Conservation (phyloP, 164 flowering plant species). For the Macadamia tetraphylla region DNA sequence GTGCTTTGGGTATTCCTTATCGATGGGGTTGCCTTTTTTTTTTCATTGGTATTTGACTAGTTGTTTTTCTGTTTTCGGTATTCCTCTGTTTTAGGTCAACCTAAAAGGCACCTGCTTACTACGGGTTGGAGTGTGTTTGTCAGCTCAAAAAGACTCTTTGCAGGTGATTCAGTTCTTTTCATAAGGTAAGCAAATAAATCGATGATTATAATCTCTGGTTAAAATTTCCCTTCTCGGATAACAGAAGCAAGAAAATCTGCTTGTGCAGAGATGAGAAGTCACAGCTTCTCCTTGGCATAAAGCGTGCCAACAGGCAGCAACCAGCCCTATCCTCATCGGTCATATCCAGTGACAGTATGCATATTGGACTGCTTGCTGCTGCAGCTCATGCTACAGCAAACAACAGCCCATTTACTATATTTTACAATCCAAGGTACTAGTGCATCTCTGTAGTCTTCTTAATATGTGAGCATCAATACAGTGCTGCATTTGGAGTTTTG, state of each 20-base stretch:
- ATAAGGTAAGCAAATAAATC: slow-evolving; percentile 48
- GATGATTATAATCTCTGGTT: not conserved
- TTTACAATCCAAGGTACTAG: slow-evolving; percentile 87
- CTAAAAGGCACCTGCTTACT: slow-evolving; percentile 87
- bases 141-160: slow-evolving; percentile 82
- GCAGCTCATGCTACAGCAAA: slow-evolving; percentile 98
- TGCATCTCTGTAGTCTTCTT: not conserved
- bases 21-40: not conserved
- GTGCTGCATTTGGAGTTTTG: no score
- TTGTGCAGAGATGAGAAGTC: slow-evolving; percentile 80
- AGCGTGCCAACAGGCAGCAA: slow-evolving; percentile 82
- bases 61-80: not conserved
- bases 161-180: slow-evolving; percentile 92
- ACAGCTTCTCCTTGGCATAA: slow-evolving; percentile 78
- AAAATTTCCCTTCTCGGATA: not conserved
- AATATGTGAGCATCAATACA: not conserved
- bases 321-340: slow-evolving; percentile 89
- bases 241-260: slow-evolving; percentile 9
- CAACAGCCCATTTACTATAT: slow-evolving; percentile 84
- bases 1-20: not conserved
- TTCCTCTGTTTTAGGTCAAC: slow-evolving; percentile 61
- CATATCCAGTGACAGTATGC: slow-evolving; percentile 98
- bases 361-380: slow-evolving; percentile 95
- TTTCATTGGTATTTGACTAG: not conserved
- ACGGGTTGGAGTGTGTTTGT: slow-evolving; percentile 99